Base-by-base conservation (phyloP, 1,139 yeast genomes). In the Kluyveromyces sp. region DNA sequence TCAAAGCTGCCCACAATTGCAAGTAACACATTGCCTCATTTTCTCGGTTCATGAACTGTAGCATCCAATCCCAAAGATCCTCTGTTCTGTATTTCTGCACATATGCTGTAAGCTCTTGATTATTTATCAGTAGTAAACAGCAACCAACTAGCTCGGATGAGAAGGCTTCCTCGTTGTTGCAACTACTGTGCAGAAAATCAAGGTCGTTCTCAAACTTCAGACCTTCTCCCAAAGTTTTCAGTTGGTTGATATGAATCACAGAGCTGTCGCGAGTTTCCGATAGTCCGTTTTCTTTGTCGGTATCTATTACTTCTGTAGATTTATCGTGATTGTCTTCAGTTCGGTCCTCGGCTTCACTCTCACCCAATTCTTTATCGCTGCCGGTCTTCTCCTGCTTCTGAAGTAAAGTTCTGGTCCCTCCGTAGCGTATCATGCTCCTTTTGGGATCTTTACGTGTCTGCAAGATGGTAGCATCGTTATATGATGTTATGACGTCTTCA, bases 171-270 rank as follows among this genome's bases (percentile, higher is more conserved):
- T 19, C 28, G n/a, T 35, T 34, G 25, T 11, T n/a, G 11, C 33
- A 17, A 20, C 3, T 19, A 15, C 13, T 12, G 15, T 19, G 29
- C 9, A 45, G 28, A 43, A 58, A 58, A 7, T 58, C 61, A n/a
- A 56, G 43, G 33, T 60, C 64, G 31, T 59, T 61, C 45, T 56
- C 55, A 43, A 52, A 58, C 43, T 57, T 54, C 18, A 57, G 36
- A 6, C 50, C 48, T 20, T 55, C 54, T 9, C 64, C 63, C 47
- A 58, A 51, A 28, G 53, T 52, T 38, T 49, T 53, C 38, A 59
- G 43, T 41, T 58, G 62, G 38, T 55, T 55, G 37, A 50, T 54
- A 41, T 57, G 58, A 32, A 48, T 50, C 7, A 54, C 46, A 9
- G 49, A 22, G 26, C 9, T 9, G 8, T 9, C 26, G 26, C 26